A percentile compares a stretch with the other conserved stretches of the same genome.
Evolutionary conservation across 805 yeast species (phyloP).

Genomic region (Tetrapisispora pingtungensis): DNA sequence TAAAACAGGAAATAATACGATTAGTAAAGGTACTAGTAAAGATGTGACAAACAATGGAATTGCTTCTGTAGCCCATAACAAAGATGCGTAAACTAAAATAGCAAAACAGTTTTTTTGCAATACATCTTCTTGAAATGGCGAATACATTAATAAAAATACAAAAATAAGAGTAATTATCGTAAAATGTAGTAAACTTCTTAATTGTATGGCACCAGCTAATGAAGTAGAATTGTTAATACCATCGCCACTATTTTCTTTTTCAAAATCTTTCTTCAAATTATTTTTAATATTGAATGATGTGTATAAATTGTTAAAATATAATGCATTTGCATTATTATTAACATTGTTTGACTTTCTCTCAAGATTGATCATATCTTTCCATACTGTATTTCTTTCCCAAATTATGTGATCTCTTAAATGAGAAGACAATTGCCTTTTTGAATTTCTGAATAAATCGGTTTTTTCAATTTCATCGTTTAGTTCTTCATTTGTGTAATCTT

Average conservation of each 20-base stretch:
- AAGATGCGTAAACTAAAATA: conserved; percentile 65
- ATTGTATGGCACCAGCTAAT: background rate
- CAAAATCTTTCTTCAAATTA: conserved; percentile 1
- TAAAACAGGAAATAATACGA: conserved; percentile 62
- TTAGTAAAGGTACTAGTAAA: conserved; percentile 66
- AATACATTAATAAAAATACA: conserved; percentile 32
- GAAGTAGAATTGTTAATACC: background rate
- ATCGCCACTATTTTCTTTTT: background rate
- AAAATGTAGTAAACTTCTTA: conserved; percentile 31
- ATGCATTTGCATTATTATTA: conserved; percentile 25
- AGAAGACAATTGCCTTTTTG: conserved; percentile 40
- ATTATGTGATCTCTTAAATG: conserved; percentile 84
- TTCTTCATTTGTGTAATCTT: background rate
- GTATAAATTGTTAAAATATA: conserved; percentile 1
- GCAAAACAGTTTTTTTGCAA: conserved; percentile 79
- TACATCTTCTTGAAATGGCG: conserved; percentile 46
- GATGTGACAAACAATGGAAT: conserved; percentile 61
- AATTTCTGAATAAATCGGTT: conserved; percentile 16
- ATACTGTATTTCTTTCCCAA: conserved; percentile 95
- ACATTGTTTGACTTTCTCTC: conserved; percentile 83
- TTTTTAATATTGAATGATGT: conserved; percentile 1
- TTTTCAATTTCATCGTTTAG: conserved; percentile 3
- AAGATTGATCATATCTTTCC: conserved; percentile 92
- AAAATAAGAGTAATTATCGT: conserved; percentile 41
- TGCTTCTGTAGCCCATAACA: conserved; percentile 86